Base-by-base conservation (phyloP, 805 yeast species). In the Ogataea haglerorum region DNA sequence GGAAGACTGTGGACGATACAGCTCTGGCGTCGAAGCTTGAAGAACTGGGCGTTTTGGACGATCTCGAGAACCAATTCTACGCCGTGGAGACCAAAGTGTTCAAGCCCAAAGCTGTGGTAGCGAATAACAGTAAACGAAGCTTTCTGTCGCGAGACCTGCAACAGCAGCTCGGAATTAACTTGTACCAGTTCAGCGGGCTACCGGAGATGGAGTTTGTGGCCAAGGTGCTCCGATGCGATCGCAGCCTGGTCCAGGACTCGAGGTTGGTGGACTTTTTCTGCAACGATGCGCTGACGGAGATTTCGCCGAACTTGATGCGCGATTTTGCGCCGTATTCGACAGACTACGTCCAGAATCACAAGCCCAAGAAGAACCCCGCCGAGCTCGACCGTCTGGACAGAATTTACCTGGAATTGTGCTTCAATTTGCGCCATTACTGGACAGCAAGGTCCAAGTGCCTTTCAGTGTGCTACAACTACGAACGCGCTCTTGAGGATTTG, bases 151-250 rank as follows among this genome's bases (percentile, higher is more conserved):
- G 89, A 46, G 93, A 85, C 48, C 54, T 82, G 14, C 81, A 86
- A 2, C 93, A 85, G 53, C 90, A 84, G 54, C 83, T 85, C 62
- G 88, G 88, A 29, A 85, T 85, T 52, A 85, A 85, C 54, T 67
- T 85, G 40, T 90, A 85, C 53, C 69, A 75, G 54, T 84, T 76
- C 57, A 73, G 78, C 14, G 61, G 62, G 22, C 54, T 73, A 24
- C 54, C 73, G 3, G 88, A 75, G 30, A 76, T 70, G 18, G 80
- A 77, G 30, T 66, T 85, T 43, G 68, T 82, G 2, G 38, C 48
- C 3, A 75, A 73, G 53, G 76, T 84, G 2, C 66, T 85, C 42
- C 56, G 65, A 24, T 85, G 95, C 65, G 87, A 82, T 44, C 61
- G 64, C 21, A 72, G 71, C 8, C 65, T 84, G 5, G 53, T 78